These are phyloP conservation scores for Diaporthe vexans DNA, from an alignment of 2,329 filamentous ascomycete genomes.

Conservation along the genomic window DNA sequence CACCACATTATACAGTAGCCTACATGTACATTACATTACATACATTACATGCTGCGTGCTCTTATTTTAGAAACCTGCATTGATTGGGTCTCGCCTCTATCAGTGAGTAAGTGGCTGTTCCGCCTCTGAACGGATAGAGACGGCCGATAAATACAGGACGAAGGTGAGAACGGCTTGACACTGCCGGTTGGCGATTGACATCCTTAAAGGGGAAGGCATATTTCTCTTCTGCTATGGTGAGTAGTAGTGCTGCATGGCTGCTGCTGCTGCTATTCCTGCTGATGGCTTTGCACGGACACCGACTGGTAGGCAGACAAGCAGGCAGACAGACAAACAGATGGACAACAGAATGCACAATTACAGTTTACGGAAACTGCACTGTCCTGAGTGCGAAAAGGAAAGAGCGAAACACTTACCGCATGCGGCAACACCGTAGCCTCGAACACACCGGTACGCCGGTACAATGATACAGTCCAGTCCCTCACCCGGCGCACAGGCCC, in stretches of 20 bases:
- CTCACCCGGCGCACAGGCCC: neutral
- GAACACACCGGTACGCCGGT: neutral
- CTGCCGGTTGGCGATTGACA: neutral
- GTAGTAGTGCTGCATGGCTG: too few relatives aligned
- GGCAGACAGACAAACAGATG: neutral
- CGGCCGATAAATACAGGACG: conserved; percentile 8
- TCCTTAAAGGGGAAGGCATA: neutral
- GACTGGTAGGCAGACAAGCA: neutral
- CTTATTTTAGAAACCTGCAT: conserved; percentile 22
- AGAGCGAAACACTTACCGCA: conserved; percentile 28
- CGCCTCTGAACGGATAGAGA: conserved; percentile 1
- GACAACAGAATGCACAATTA: neutral
- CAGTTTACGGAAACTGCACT: neutral
- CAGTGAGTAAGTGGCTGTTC: neutral
- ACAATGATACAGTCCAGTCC: neutral
- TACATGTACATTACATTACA: neutral
- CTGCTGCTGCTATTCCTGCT: neutral
- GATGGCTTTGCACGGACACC: neutral
- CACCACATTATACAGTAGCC: neutral
- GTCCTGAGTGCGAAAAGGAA: conserved; percentile 16
- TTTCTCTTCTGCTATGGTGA: neutral
- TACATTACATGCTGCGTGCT: conserved; percentile 2
- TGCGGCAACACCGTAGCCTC: neutral
- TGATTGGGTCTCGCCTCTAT: neutral
- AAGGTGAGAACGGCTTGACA: neutral